Conservation (phyloP, 2,329 filamentous ascomycete species). For the Polychaeton citri region DNA sequence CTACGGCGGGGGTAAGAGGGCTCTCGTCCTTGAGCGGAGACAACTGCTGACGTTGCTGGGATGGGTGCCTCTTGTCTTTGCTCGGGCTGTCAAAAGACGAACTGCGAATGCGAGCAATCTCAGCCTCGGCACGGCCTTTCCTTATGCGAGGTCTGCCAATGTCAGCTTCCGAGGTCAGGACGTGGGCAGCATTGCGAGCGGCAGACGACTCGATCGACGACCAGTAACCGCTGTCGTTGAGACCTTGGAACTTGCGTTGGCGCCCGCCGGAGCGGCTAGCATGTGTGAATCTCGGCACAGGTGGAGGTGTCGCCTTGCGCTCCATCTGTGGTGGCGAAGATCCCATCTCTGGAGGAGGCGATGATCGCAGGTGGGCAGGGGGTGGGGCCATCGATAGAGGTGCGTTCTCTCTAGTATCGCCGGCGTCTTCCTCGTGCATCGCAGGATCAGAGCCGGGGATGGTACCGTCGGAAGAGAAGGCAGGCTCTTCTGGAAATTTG, state of each 20-base stretch:
- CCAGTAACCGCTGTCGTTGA: conserved; percentile 94
- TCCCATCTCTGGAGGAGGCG: conserved; percentile 58
- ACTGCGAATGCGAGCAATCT: conserved; percentile 82
- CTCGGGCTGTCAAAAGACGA: conserved; percentile 89
- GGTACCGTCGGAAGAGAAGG: conserved; percentile 38
- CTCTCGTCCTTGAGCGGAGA: conserved; percentile 27
- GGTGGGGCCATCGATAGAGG: conserved; percentile 27
- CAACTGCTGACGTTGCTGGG: conserved; percentile 38
- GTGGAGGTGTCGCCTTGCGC: conserved; percentile 64
- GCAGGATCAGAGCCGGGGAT: conserved; percentile 39
- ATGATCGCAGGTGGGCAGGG: conserved; percentile 44
- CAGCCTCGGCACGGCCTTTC: conserved; percentile 83
- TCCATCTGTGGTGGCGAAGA: conserved; percentile 84
- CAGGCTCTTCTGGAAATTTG: conserved; percentile 37
- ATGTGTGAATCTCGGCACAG: conserved; percentile 45
- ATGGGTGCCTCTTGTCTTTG: conserved; percentile 32
- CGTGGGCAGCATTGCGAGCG: conserved; percentile 47
- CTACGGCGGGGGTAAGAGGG: conserved; percentile 71
- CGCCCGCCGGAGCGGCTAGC: conserved; percentile 53
- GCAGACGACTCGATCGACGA: conserved; percentile 90
- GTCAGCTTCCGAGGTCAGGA: conserved; percentile 61
- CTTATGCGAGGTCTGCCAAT: conserved; percentile 64
- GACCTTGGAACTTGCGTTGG: conserved; percentile 64
- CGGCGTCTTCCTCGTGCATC: conserved; percentile 30
- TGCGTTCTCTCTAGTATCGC: conserved; percentile 18